Percentiles rank a stretch among this genome's conserved stretches.
Conservation (phyloP, 352 stramenopile species). For the Aphanomyces astaci region DNA sequence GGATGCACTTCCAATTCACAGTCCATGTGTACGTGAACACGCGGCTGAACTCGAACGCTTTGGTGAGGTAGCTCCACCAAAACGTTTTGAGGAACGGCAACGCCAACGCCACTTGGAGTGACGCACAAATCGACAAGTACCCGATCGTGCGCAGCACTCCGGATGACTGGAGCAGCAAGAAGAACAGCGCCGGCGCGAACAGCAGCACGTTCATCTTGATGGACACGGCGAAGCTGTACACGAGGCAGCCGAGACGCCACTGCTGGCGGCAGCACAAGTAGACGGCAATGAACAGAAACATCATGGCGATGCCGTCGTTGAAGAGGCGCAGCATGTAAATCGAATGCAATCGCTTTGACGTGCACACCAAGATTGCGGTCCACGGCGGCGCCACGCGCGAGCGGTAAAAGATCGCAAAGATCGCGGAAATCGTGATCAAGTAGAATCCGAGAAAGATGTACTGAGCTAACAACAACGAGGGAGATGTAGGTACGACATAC, state of each 20-base stretch:
- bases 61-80: slow-evolving; percentile 91
- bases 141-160: slow-evolving; percentile 68
- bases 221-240: slow-evolving; percentile 95
- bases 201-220: slow-evolving; percentile 99
- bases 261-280: slow-evolving; percentile 77
- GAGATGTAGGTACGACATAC: slow-evolving; percentile 27
- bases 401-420: slow-evolving; percentile 87
- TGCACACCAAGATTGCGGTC: slow-evolving; percentile 83
- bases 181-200: slow-evolving; percentile 94
- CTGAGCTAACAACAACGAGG: slow-evolving; percentile 54
- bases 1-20: slow-evolving; percentile 95
- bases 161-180: slow-evolving; percentile 90
- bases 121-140: slow-evolving; percentile 87
- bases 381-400: slow-evolving; percentile 72
- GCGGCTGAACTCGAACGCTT: slow-evolving; percentile 96
- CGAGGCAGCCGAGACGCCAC: slow-evolving; percentile 83
- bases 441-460: slow-evolving; percentile 94
- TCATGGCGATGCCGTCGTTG: slow-evolving; percentile 96
- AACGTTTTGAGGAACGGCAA: slow-evolving; percentile 93
- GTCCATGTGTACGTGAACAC: slow-evolving; percentile 99
- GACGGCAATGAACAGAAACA: slow-evolving; percentile 91
- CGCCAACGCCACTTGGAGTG: slow-evolving; percentile 88
- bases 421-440: slow-evolving; percentile 80
- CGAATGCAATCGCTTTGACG: slow-evolving; percentile 95
- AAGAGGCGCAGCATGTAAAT: slow-evolving; percentile 98